Evolutionary conservation across 306 rosid species (phyloP).

Genomic region (Vicia sativa): DNA sequence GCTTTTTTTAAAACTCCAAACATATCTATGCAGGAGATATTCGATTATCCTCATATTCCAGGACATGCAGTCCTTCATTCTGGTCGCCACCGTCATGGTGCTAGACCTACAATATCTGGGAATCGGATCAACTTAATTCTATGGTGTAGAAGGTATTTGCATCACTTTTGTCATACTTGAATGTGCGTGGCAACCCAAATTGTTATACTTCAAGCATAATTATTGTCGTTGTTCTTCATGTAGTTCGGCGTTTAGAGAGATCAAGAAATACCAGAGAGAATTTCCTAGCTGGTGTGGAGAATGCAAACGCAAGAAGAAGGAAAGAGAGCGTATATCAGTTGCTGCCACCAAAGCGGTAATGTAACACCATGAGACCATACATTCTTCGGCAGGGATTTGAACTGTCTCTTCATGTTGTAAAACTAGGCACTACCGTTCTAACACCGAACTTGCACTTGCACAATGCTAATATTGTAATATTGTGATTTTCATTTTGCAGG

Average conservation of each 20-base stretch:
- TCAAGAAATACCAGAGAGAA: constrained; percentile 71
- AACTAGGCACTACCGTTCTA: not conserved
- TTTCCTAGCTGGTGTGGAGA: constrained; percentile 89
- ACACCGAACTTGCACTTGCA: not conserved
- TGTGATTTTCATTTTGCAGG: constrained; percentile 50
- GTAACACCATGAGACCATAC: not conserved
- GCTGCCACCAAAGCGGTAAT: constrained; percentile 72
- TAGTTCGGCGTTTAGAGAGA: constrained; percentile 83
- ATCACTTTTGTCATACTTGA: constrained; percentile 3
- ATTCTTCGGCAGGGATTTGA: not conserved
- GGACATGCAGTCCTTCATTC: constrained; percentile 87
- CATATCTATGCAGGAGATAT: constrained; percentile 64
- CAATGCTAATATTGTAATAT: not conserved
- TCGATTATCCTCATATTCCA: constrained; percentile 72
- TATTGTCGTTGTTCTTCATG: not conserved
- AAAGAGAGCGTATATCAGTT: constrained; percentile 58
- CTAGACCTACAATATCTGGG: constrained; percentile 85
- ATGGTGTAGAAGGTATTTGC: constrained; percentile 92
- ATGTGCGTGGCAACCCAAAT: not conserved
- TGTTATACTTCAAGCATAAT: not conserved
- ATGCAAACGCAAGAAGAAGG: constrained; percentile 76
- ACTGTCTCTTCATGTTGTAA: not conserved
- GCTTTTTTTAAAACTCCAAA: not conserved
- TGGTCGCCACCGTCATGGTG: constrained; percentile 95
- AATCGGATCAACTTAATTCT: constrained; percentile 71